These are phyloP conservation scores for Monilinia polystroma DNA, from an alignment of 2,329 filamentous ascomycete genomes.

Conservation along the genomic window DNA sequence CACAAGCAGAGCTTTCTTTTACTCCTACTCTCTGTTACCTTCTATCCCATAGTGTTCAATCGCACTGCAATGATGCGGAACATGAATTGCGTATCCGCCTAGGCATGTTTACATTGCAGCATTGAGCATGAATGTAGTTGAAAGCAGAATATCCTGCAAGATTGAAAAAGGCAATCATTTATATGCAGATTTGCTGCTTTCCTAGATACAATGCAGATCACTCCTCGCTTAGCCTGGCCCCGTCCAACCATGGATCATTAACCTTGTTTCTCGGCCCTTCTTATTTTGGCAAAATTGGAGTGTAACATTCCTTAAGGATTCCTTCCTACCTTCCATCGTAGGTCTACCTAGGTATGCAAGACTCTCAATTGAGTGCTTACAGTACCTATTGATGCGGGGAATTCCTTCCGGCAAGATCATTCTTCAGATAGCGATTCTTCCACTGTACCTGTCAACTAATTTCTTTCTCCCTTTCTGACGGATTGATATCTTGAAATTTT, in stretches of 20 bases:
- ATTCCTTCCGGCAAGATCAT: not conserved
- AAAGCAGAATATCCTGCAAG: not conserved
- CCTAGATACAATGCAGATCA: not conserved
- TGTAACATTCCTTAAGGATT: not conserved
- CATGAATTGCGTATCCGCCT: not conserved
- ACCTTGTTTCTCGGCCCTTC: not conserved
- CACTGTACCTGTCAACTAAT: not conserved
- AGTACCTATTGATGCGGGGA: too few relatives aligned
- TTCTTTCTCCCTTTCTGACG: rapidly evolving
- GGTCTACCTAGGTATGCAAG: too few relatives aligned
- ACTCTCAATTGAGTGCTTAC: not conserved
- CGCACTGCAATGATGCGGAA: too few relatives aligned
- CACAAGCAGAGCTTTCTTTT: not conserved
- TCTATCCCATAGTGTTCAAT: not conserved
- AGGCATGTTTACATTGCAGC: too few relatives aligned
- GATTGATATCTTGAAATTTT: too few relatives aligned
- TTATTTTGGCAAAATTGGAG: not conserved
- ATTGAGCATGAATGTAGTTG: not conserved
- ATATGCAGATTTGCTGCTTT: not conserved
- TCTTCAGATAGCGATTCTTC: not conserved
- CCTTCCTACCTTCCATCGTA: not conserved
- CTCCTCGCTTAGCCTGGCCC: not conserved
- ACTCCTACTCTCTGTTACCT: not conserved
- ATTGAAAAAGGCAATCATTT: not conserved
- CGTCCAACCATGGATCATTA: not conserved